Evolutionary conservation across 495 filamentous ascomycete species (phyloP), one percentile per base, ranked within the genome.

Genomic region (Aspergillus ostianus): DNA sequence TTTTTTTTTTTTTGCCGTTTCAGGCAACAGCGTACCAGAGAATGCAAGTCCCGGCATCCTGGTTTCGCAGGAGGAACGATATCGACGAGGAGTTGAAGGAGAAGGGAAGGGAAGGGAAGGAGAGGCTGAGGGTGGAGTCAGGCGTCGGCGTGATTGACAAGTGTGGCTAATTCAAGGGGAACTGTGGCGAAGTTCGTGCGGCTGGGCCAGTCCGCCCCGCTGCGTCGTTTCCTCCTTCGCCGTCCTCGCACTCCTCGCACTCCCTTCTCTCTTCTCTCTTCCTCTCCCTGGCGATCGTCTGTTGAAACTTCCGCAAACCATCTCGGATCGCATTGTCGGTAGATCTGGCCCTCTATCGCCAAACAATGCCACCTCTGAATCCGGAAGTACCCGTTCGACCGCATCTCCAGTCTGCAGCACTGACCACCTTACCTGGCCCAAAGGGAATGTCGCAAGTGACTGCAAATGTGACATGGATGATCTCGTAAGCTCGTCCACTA

Each of bases 351-450:
- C 10, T 41, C 36, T 17, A 4, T 41, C 12, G 36, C 9, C 36
- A 41, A 4, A 41, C 36, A 18, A 49, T 20, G 2, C 3, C 26
- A 18, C 30, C 32, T 46, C 19, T 26, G 29, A 51, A 44, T 50
- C 46, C 20, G 50, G 23, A 30, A 52, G 23, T 18, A 52, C n/a
- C 50, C 50, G 23, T 52, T 52, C 20, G 50, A 18, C 50, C 41
- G 32, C 47, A 21, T 48, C 13, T 41, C 36, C 36, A 41, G 1
- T 15, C 36, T 41, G 36, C 36, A 41, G 36, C 10, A 41, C 13
- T 13, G 36, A 41, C 36, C 36, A 41, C 36, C 36, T 41, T 41
- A 41, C 36, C 36, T 41, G 36, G 36, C 36, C 36, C 36, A 13
- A 15, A 26, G 2, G 36, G 36, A 41, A 15, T 41, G 36, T 4